Evolutionary conservation across 352 stramenopile species (phyloP).

Genomic region (Pythium oligandrum): DNA sequence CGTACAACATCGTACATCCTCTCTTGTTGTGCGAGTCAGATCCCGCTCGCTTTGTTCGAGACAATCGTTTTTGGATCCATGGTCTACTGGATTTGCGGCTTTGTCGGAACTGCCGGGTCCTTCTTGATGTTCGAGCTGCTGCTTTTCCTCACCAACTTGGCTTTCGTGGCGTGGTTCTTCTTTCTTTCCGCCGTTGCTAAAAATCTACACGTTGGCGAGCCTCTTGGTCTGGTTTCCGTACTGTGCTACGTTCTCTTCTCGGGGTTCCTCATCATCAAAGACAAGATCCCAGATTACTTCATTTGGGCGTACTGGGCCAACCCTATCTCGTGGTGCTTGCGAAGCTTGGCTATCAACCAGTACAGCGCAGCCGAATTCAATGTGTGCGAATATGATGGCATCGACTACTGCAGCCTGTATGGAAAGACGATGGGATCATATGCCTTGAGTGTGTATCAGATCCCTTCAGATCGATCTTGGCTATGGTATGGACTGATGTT

Average conservation of each 20-base stretch:
- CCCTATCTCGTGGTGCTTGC: constrained; percentile 31
- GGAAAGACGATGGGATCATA: constrained; percentile 20
- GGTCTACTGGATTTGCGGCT: constrained; percentile 49
- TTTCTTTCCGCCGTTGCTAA: constrained; percentile 17
- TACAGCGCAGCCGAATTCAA: constrained; percentile 17
- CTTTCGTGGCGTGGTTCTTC: constrained; percentile 27
- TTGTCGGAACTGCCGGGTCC: constrained; percentile 29
- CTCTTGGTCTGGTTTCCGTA: constrained; percentile 19
- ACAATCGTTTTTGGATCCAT: constrained; percentile 37
- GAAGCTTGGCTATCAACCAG: constrained; percentile 23
- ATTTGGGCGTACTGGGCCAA: constrained; percentile 47
- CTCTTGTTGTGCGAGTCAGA: constrained; percentile 31
- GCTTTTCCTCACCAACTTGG: constrained; percentile 44
- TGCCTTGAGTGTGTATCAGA: constrained; percentile 15
- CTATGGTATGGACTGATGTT: constrained; percentile 19
- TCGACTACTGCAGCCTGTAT: constrained; percentile 21
- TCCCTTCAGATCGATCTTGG: constrained; percentile 17
- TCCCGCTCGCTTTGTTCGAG: constrained; percentile 33
- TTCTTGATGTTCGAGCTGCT: constrained; percentile 59
- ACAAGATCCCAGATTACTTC: constrained; percentile 27
- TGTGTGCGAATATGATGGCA: constrained; percentile 14
- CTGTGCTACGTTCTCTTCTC: constrained; percentile 28
- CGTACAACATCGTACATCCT: constrained; percentile 61
- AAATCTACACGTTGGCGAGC: constrained; percentile 19
- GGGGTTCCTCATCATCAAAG: constrained; percentile 30